Evolutionary conservation across 2,329 filamentous ascomycete genomes (phyloP).

Genomic region (Fonsecaea erecta): DNA sequence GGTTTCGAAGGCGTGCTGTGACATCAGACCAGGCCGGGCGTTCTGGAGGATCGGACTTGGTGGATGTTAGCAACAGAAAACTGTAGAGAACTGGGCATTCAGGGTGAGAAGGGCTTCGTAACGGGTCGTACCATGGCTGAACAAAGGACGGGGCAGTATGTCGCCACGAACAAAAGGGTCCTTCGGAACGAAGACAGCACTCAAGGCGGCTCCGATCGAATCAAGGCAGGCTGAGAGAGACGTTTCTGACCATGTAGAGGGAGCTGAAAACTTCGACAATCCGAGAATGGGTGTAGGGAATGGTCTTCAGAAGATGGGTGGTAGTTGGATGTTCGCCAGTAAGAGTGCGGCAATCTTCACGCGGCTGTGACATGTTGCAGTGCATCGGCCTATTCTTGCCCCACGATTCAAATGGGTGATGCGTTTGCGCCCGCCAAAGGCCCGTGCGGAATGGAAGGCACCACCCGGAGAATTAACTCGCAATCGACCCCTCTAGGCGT

Average conservation of each 20-base stretch:
- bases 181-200: neutral
- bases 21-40: conserved; percentile 35
- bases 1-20: conserved; percentile 42
- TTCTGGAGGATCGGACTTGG: conserved; percentile 44
- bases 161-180: neutral
- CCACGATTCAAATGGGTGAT: conserved; percentile 20
- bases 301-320: conserved; percentile 7
- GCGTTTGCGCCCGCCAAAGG: neutral
- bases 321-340: conserved; percentile 27
- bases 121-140: conserved; percentile 35
- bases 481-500: conserved; percentile 7
- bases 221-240: neutral
- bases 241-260: neutral
- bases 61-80: conserved; percentile 13
- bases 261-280: neutral
- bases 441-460: conserved; percentile 15
- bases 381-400: conserved; percentile 8
- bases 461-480: conserved; percentile 18
- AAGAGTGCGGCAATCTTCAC: conserved; percentile 6
- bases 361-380: conserved; percentile 12
- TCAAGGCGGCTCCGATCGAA: neutral
- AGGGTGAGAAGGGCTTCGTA: conserved; percentile 34
- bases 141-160: conserved; percentile 11
- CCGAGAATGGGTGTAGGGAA: neutral
- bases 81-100: conserved; percentile 12